Evolutionary conservation across 129 eudicot species (phyloP).

Genomic region (Lonicera japonica): DNA sequence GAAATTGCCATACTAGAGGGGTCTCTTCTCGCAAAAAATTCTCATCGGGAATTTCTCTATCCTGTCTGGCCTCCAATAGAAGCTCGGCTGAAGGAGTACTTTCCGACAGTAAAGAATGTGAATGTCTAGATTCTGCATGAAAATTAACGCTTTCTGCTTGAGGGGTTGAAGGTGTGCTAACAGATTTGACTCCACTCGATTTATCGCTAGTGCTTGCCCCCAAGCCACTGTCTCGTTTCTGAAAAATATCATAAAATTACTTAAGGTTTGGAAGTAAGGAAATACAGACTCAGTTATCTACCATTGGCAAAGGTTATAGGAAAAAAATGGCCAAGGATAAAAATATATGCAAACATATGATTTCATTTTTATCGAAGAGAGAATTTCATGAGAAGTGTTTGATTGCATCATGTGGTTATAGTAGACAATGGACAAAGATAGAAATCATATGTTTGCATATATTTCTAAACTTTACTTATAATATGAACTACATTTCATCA

Average conservation of each 20-base stretch:
- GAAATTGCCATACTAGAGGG: conserved; percentile 61
- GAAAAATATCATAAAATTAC: conserved; percentile 6
- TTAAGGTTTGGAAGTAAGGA: background rate
- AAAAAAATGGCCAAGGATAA: too few relatives aligned
- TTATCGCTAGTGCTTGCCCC: conserved; percentile 83
- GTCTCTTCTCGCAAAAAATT: conserved; percentile 59
- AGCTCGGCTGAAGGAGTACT: conserved; percentile 54
- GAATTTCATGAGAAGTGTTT: too few relatives aligned
- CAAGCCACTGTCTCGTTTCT: conserved; percentile 82
- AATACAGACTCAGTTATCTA: background rate
- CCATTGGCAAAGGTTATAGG: background rate
- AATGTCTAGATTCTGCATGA: conserved; percentile 58
- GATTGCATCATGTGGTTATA: too few relatives aligned
- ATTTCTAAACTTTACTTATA: too few relatives aligned
- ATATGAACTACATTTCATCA: too few relatives aligned
- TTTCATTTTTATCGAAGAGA: too few relatives aligned
- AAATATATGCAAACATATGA: too few relatives aligned
- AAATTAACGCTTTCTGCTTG: conserved; percentile 61
- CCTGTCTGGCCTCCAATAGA: conserved; percentile 42
- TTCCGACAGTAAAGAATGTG: conserved; percentile 62
- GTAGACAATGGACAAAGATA: too few relatives aligned
- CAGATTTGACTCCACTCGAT: conserved; percentile 80
- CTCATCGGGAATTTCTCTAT: conserved; percentile 55
- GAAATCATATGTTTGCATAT: too few relatives aligned
- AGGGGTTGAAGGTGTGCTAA: conserved; percentile 89